phyloP scores from a whole-genome alignment of 2,329 filamentous ascomycete species.

The Aspergillus spinulosporus region DNA sequence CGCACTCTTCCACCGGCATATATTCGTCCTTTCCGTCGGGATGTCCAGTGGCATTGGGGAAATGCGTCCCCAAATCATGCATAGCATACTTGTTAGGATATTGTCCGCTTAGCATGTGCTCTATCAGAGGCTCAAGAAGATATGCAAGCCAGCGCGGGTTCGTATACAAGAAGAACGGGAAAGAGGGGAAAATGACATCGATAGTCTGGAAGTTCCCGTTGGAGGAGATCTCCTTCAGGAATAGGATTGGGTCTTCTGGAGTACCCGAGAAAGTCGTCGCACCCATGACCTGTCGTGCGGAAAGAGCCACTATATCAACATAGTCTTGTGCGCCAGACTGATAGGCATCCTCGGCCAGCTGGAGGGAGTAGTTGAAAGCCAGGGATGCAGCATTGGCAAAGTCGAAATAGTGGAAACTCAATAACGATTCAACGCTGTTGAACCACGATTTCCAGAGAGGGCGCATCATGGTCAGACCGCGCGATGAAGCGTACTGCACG shows the following conservation, averaged over 20 bases:
- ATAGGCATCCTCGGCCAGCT: conserved; percentile 70
- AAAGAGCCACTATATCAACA: conserved; percentile 73
- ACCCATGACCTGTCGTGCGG: conserved; percentile 76
- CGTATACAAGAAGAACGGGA: conserved; percentile 83
- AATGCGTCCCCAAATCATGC: conserved; percentile 55
- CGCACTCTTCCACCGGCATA: conserved; percentile 62
- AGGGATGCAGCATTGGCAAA: conserved; percentile 64
- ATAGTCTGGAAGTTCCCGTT: conserved; percentile 85
- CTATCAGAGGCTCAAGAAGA: conserved; percentile 74
- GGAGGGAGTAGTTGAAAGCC: conserved; percentile 71
- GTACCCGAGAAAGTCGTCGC: conserved; percentile 74
- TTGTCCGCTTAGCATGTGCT: conserved; percentile 78
- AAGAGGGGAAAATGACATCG: conserved; percentile 83
- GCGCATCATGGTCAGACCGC: conserved; percentile 74
- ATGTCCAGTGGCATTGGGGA: conserved; percentile 58
- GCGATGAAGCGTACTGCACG: conserved; percentile 73
- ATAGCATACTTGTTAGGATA: conserved; percentile 69
- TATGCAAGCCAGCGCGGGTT: conserved; percentile 80
- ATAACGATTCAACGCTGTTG: conserved; percentile 59
- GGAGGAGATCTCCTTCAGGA: conserved; percentile 82
- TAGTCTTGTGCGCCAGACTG: conserved; percentile 73
- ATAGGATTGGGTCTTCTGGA: conserved; percentile 69
- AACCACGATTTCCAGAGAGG: conserved; percentile 81
- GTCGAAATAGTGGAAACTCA: conserved; percentile 75
- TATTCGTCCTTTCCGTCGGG: conserved; percentile 55